Evolutionary conservation across 2,329 filamentous ascomycete genomes (phyloP).

Genomic region (Colletotrichum tropicicola): DNA sequence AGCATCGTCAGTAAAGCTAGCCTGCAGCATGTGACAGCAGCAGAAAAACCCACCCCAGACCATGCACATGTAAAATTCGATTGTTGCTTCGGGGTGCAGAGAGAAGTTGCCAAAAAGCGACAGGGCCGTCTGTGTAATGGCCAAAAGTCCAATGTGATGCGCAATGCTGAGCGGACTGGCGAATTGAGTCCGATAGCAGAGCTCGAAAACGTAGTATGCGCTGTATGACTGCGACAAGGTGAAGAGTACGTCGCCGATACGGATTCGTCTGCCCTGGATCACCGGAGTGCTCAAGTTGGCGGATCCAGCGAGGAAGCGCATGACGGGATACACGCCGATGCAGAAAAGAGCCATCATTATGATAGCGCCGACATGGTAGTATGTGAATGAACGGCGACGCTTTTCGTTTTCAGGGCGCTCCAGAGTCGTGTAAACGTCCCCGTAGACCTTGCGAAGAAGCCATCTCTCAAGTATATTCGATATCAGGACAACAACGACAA

Average conservation of each 20-base stretch:
- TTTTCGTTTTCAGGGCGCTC: conserved; percentile 25
- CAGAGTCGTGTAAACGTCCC: conserved; percentile 6
- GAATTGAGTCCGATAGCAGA: conserved; percentile 29
- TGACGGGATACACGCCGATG: conserved; percentile 26
- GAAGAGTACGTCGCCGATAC: conserved; percentile 29
- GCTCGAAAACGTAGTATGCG: conserved; percentile 33
- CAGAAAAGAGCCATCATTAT: conserved; percentile 19
- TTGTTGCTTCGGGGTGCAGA: conserved; percentile 15
- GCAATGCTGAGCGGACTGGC: conserved; percentile 30
- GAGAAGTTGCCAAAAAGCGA: conserved; percentile 21
- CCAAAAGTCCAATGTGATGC: conserved; percentile 29
- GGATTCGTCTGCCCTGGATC: conserved; percentile 9
- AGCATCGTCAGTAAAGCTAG: not conserved
- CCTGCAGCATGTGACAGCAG: no score
- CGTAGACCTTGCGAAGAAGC: conserved; percentile 22
- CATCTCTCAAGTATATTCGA: conserved; percentile 27
- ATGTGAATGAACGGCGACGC: conserved; percentile 28
- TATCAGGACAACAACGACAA: conserved; percentile 24
- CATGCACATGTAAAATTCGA: conserved; percentile 32
- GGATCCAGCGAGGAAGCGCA: conserved; percentile 20
- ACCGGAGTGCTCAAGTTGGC: conserved; percentile 10
- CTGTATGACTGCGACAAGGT: conserved; percentile 26
- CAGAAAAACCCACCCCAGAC: conserved; percentile 25
- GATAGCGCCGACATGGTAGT: conserved; percentile 31
- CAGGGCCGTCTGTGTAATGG: conserved; percentile 28